Evolutionary conservation across 2,329 filamentous ascomycete genomes (phyloP), one percentile per base, ranked within the genome.

Genomic region (Akanthomyces lecanii): DNA sequence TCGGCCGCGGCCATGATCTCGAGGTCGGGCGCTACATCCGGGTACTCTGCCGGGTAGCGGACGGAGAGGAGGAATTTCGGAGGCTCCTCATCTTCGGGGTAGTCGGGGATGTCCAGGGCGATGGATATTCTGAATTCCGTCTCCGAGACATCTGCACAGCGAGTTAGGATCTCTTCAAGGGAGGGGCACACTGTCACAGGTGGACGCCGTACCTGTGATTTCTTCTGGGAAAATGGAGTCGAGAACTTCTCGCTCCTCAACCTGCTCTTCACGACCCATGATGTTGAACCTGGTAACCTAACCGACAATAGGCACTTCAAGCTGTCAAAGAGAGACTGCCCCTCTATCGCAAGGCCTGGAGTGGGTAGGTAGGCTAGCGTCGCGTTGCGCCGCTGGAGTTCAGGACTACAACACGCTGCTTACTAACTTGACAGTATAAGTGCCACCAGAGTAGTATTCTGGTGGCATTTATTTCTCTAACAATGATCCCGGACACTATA

Each of bases 211-310:
- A 94, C 92, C 90, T 84, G 89, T 94, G 69, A 99, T 97, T 79
- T 99, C 95, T 65, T 99, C 94, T 1, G 95, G 92, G 70, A 98
- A 99, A 73, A 99, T 99, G 65, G 94, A 97, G 73, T 96, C 92
- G 74, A 99, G 91, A 70, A 99, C 94, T 77, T 99, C 95, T 66
- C 93, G 89, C 83, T 99, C 95, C 79, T 99, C 95, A 68, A 88
- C 79, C 76, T 99, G 95, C 65, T 99, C 95, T 82, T 98, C 94
- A 74, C 79, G 83, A 56, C 86, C 86, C 86, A 89, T 88, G 40
- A 33, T 65, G 53, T 23, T n/a, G n/a, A 36, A 48, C 6, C 1
- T 25, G 40, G 28, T 16, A 36, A n/a, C 28, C 59, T 11, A 52
- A 51, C 44, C n/a, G 11, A 21, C 44, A 42, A 48, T 25, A 54